Conservation (phyloP, 2,329 filamentous ascomycete species). For the Ascochyta fabae region DNA sequence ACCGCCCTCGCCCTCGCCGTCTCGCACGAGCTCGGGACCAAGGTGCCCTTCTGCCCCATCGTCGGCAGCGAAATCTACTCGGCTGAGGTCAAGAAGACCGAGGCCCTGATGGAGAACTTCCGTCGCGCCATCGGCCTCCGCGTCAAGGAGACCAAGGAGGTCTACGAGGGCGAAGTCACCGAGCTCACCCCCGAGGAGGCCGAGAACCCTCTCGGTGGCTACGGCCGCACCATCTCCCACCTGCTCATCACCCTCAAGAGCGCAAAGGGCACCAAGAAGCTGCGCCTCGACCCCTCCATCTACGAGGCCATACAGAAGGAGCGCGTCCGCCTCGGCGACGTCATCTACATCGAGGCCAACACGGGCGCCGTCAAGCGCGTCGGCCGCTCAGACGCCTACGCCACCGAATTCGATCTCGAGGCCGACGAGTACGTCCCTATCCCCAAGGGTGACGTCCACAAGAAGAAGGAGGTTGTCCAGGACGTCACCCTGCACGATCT, state of each 20-base stretch:
- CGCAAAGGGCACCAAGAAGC: slow-evolving; percentile 95
- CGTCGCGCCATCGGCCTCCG: slow-evolving; percentile 91
- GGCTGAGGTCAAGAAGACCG: slow-evolving; percentile 98
- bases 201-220: slow-evolving; percentile 95
- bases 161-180: slow-evolving; percentile 98
- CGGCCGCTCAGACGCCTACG: slow-evolving; percentile 93
- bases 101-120: slow-evolving; percentile 99
- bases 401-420: slow-evolving; percentile 97
- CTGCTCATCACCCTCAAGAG: slow-evolving; percentile 94
- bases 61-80: slow-evolving; percentile 98
- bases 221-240: slow-evolving; percentile 96
- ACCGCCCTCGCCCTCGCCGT: slow-evolving; percentile 94
- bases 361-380: slow-evolving; percentile 98
- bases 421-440: slow-evolving; percentile 99
- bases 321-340: slow-evolving; percentile 92
- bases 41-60: slow-evolving; percentile 98
- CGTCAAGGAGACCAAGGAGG: slow-evolving; percentile 98
- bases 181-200: slow-evolving; percentile 97
- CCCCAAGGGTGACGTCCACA: slow-evolving; percentile 98
- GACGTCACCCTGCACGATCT: slow-evolving; percentile 97
- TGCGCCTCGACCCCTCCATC: slow-evolving; percentile 94
- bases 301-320: slow-evolving; percentile 99
- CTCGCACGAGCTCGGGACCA: slow-evolving; percentile 95
- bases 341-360: slow-evolving; percentile 99
- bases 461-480: slow-evolving; percentile 99